Evolutionary conservation across 768 basidiomycete species (phyloP), one percentile per base, ranked within the genome.

Genomic region (Kwoniella sp.): DNA sequence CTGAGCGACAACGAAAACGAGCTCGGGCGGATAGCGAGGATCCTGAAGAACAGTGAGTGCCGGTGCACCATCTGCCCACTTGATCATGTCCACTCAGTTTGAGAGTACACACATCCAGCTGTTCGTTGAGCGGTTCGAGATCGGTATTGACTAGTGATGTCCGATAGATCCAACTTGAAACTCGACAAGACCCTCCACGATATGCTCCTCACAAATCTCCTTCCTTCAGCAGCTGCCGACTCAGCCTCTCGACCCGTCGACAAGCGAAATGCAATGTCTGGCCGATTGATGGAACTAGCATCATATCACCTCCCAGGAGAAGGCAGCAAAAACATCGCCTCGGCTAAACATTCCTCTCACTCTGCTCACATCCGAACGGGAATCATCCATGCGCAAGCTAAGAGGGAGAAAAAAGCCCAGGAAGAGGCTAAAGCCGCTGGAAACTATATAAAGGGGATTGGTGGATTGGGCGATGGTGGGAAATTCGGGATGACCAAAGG

Each of bases 151-250:
- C n/a, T n/a, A n/a, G n/a, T n/a, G n/a, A n/a, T n/a, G n/a, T n/a
- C n/a, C n/a, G n/a, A n/a, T 67, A 78, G 77, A 58, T 67, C 72
- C 29, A 79, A 81, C 56, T 58, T 71, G 0, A 63, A 70, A n/a
- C 71, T 81, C 19, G 80, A 81, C 70, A 77, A 78, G 59, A 72
- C 79, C 8, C 68, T 81, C 3, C 80, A 81, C 36, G 58, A 68
- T 30, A 68, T 81, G 55, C 65, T 81, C 19, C 61, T 77, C 40
- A 79, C 71, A 17, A 70, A 63, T 17, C 71, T 81, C 19, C 55
- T 81, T 1, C 73, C 80, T 10, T 49, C 60, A 13, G 46, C 70
- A 2, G 30, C 63, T 13, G 50, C 69, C 9, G 59, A 64, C 21
- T 51, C 63, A 12, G 68, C 69, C 8, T 58, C 64, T 6, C 65